Evolutionary conservation across 108 stramenopile species (phyloP).

Genomic region (Cyclotella cryptica): DNA sequence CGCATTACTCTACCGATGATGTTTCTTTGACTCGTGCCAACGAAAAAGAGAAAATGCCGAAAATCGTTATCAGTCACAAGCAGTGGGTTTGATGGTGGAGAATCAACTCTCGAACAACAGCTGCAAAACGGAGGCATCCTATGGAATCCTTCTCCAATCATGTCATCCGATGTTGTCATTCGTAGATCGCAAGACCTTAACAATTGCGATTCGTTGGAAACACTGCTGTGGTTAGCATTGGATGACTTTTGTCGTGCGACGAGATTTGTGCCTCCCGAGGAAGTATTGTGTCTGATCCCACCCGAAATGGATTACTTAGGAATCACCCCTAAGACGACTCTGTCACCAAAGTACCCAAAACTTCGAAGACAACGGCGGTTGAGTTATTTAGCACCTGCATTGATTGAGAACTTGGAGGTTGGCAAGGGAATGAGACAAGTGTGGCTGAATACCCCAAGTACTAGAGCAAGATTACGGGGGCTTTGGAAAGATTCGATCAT

Average conservation of each 20-base stretch:
- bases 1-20: slow-evolving; percentile 56
- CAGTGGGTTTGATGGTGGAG: slow-evolving; percentile 11
- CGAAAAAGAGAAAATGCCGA: background rate
- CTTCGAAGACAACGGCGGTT: slow-evolving; percentile 67
- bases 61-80: background rate
- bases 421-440: slow-evolving; percentile 64
- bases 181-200: slow-evolving; percentile 20
- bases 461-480: slow-evolving; percentile 51
- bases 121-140: slow-evolving; percentile 55
- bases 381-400: slow-evolving; percentile 65
- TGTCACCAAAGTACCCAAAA: slow-evolving; percentile 63
- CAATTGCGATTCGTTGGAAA: slow-evolving; percentile 65
- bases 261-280: slow-evolving; percentile 50
- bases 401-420: slow-evolving; percentile 50
- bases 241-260: slow-evolving; percentile 58
- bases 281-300: slow-evolving; percentile 61
- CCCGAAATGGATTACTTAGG: slow-evolving; percentile 52
- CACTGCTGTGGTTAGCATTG: slow-evolving; percentile 65
- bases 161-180: slow-evolving; percentile 6
- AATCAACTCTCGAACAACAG: slow-evolving; percentile 56
- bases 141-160: slow-evolving; percentile 36
- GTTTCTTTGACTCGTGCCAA: slow-evolving; percentile 35
- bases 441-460: slow-evolving; percentile 63
- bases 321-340: slow-evolving; percentile 3
- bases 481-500: slow-evolving; percentile 43